Evolutionary conservation across 805 yeast genomes (phyloP).

Genomic region (Candida coleopterorum): DNA sequence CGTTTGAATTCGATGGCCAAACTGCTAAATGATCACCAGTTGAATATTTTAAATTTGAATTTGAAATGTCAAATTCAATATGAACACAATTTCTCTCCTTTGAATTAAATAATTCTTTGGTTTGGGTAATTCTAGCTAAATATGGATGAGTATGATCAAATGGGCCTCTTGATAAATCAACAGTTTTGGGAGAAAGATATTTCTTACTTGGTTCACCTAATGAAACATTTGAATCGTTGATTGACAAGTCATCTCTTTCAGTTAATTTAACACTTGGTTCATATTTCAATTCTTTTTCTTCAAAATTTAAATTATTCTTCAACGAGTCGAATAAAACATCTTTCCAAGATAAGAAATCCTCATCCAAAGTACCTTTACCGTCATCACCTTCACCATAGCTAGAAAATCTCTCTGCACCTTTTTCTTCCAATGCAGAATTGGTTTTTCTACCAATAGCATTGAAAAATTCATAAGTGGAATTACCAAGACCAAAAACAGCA

Average conservation of each 20-base stretch:
- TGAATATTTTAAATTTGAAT: constrained; percentile 71
- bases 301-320: constrained; percentile 58
- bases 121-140: constrained; percentile 56
- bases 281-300: constrained; percentile 75
- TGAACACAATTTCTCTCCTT: constrained; percentile 77
- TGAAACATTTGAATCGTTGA: constrained; percentile 30
- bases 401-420: constrained; percentile 74
- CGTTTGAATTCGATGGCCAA: constrained; percentile 87
- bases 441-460: constrained; percentile 75
- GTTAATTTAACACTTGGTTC: constrained; percentile 59
- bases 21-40: constrained; percentile 96
- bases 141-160: constrained; percentile 80
- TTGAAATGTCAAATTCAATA: constrained; percentile 78
- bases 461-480: constrained; percentile 88
- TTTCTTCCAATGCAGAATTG: constrained; percentile 43
- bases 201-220: constrained; percentile 79
- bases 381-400: constrained; percentile 91
- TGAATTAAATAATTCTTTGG: constrained; percentile 69
- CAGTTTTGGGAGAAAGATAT: constrained; percentile 22
- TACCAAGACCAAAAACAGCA: constrained; percentile 88
- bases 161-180: constrained; percentile 57
- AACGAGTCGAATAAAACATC: constrained; percentile 65
- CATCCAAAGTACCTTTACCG: constrained; percentile 91
- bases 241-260: constrained; percentile 27
- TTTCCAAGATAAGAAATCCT: constrained; percentile 92